Conservation (phyloP, 2,329 filamentous ascomycete genomes). For the Fusarium chaquense region DNA sequence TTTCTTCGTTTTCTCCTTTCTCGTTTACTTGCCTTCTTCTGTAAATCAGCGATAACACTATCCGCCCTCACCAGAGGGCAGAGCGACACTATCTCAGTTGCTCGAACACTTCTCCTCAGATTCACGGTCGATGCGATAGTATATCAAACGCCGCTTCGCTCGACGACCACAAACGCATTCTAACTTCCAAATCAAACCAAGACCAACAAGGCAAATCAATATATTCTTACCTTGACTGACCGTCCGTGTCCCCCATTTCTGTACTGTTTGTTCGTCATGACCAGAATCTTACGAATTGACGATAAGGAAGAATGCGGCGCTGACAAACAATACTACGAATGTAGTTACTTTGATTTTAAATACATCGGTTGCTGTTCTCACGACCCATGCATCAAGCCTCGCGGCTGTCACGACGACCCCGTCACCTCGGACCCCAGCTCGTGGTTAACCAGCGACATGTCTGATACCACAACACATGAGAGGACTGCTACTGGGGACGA, state of each 20-base stretch:
- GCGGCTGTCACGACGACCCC: constrained; percentile 11
- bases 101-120: constrained; percentile 11
- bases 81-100: constrained; percentile 8
- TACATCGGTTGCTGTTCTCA: constrained; percentile 59
- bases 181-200: not conserved
- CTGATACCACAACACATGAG: not conserved
- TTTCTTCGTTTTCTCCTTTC: constrained; percentile 3
- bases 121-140: constrained; percentile 31
- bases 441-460: constrained; percentile 10
- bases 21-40: not conserved
- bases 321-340: constrained; percentile 54
- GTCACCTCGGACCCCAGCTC: not conserved
- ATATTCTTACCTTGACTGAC: not conserved
- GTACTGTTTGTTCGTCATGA: constrained; percentile 30
- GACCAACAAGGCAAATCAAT: constrained; percentile 1
- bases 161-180: not conserved
- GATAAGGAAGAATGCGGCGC: constrained; percentile 45
- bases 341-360: constrained; percentile 51
- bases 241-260: constrained; percentile 7
- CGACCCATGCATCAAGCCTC: constrained; percentile 56
- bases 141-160: constrained; percentile 23
- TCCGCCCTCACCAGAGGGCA: constrained; percentile 1
- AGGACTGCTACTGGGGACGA: not conserved
- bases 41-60: constrained; percentile 10
- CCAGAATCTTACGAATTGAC: constrained; percentile 15